A percentile compares a stretch with the other conserved stretches of the same genome.
These are phyloP conservation scores for Leccinum broughii DNA, from an alignment of 768 basidiomycete genomes.

Conservation along the genomic window DNA sequence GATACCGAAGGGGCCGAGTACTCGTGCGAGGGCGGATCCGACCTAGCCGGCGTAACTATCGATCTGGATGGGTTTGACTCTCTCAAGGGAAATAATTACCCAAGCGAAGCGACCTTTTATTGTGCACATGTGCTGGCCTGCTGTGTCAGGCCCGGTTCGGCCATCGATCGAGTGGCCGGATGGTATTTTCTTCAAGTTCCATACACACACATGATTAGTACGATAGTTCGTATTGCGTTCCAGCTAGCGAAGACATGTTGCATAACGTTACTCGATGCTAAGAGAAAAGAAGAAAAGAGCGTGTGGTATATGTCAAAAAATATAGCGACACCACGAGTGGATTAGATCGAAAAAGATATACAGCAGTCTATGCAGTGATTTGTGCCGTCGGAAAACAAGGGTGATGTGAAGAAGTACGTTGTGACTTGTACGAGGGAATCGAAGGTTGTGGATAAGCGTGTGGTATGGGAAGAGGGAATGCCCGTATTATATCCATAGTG, in stretches of 20 bases:
- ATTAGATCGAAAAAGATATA: background rate
- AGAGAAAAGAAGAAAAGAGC: slow-evolving; percentile 9
- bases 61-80: background rate
- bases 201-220: background rate
- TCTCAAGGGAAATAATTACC: background rate
- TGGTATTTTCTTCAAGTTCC: background rate
- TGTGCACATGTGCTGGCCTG: background rate
- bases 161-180: background rate
- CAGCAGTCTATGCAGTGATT: slow-evolving; percentile 23
- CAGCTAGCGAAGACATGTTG: background rate
- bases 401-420: slow-evolving; percentile 28
- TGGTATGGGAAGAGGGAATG: slow-evolving; percentile 49
- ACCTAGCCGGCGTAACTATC: background rate
- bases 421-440: slow-evolving; percentile 27
- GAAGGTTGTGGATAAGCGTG: slow-evolving; percentile 22
- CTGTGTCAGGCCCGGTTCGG: background rate
- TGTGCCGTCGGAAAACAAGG: slow-evolving; percentile 21
- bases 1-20: background rate
- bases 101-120: background rate
- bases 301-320: slow-evolving; percentile 36
- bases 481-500: slow-evolving; percentile 44
- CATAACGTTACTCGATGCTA: background rate
- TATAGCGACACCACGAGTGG: slow-evolving; percentile 34
- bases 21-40: background rate
- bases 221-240: background rate